Percentiles rank a stretch among this genome's conserved stretches.
Conservation (phyloP, 2,329 filamentous ascomycete genomes). For the Phaeosphaeria sp. region DNA sequence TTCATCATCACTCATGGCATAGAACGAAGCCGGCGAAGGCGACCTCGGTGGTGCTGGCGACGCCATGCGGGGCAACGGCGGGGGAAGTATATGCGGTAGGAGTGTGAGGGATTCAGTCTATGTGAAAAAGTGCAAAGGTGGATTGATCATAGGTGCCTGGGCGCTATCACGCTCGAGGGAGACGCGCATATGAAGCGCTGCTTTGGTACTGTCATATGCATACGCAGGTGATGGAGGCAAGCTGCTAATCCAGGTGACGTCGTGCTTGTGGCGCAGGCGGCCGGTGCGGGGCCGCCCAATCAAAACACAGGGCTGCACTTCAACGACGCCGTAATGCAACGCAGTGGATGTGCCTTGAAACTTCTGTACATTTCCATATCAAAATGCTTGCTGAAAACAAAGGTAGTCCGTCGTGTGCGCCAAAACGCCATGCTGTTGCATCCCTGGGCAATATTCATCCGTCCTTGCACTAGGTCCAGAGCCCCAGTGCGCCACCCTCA, state of each 20-base stretch:
- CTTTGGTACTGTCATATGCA: slow-evolving; percentile 1
- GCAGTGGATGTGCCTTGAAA: background rate
- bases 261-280: slow-evolving; percentile 13
- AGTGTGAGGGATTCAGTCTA: background rate
- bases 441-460: background rate
- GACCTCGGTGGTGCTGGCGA: slow-evolving; percentile 35
- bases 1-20: slow-evolving; percentile 95
- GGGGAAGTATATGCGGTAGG: background rate
- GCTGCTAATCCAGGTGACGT: slow-evolving; percentile 17
- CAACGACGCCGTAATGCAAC: background rate
- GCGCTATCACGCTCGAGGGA: background rate
- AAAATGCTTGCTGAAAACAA: background rate
- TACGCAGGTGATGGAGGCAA: slow-evolving; percentile 23
- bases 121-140: background rate
- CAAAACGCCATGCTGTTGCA: slow-evolving; percentile 1
- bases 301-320: background rate
- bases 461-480: slow-evolving; percentile 3
- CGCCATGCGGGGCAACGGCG: slow-evolving; percentile 38
- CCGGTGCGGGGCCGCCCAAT: background rate
- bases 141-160: slow-evolving; percentile 1
- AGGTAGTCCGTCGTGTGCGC: background rate
- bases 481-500: slow-evolving; percentile 25
- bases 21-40: slow-evolving; percentile 80
- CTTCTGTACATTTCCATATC: background rate
- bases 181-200: slow-evolving; percentile 12